Conservation (phyloP, 179 eudicot genomes). For the Dionaea muscipula region DNA sequence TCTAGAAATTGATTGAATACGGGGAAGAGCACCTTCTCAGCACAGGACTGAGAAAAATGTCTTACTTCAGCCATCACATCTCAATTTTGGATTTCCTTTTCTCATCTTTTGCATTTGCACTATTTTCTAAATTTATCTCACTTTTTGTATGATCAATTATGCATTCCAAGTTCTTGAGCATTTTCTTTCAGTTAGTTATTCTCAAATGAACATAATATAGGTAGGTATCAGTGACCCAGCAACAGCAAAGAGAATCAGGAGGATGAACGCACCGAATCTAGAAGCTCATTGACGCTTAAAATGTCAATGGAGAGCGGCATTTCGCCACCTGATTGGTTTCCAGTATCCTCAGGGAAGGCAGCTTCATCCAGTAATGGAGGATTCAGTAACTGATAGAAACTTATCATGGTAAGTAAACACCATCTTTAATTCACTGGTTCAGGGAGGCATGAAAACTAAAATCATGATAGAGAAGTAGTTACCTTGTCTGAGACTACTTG, state of each 20-base stretch:
- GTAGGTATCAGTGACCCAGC: too few relatives aligned
- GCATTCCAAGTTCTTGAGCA: too few relatives aligned
- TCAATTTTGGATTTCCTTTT: too few relatives aligned
- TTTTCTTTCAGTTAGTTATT: too few relatives aligned
- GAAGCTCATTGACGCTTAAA: conserved; percentile 75
- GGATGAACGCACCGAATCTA: conserved; percentile 58
- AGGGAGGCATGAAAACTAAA: background rate
- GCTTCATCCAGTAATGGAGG: conserved; percentile 45
- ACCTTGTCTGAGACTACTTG: conserved; percentile 53
- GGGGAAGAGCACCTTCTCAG: too few relatives aligned
- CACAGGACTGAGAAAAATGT: too few relatives aligned
- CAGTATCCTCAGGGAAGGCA: conserved; percentile 45
- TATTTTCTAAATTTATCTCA: too few relatives aligned
- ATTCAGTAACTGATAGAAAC: conserved; percentile 29
- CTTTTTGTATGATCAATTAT: too few relatives aligned
- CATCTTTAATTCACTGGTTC: background rate
- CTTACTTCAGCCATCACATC: too few relatives aligned
- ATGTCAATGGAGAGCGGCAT: conserved; percentile 57
- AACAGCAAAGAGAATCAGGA: background rate
- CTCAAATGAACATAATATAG: too few relatives aligned
- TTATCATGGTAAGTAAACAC: background rate
- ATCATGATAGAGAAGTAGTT: background rate
- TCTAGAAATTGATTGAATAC: too few relatives aligned
- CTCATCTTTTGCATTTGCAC: too few relatives aligned
- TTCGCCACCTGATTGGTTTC: conserved; percentile 62